A percentile compares a stretch with the other conserved stretches of the same genome.
Evolutionary conservation across 768 basidiomycete species (phyloP).

Genomic region (Calocybe cyanea): DNA sequence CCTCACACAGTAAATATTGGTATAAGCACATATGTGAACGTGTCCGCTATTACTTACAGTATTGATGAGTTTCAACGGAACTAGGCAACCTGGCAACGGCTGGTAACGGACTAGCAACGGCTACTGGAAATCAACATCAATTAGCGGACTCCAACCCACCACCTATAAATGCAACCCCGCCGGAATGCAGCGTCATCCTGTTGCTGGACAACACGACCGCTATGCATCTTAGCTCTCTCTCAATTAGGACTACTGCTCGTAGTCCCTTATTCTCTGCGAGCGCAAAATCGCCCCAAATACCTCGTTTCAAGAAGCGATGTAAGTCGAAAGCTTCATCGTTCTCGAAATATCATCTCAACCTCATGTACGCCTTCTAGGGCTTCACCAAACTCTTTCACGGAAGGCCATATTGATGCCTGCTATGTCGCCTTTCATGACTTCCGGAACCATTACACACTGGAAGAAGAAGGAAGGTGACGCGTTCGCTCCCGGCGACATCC

Average conservation of each 20-base stretch:
- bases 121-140: no score
- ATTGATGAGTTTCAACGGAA: conserved; percentile 1
- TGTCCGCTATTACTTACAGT: background rate
- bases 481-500: conserved; percentile 66
- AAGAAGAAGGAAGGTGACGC: conserved; percentile 74
- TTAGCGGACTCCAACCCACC: background rate
- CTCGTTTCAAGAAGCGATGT: conserved; percentile 25
- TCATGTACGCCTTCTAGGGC: conserved; percentile 19
- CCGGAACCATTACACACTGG: conserved; percentile 78
- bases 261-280: conserved; percentile 21
- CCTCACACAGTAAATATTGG: no score
- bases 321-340: conserved; percentile 4
- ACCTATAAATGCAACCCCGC: no score
- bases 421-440: conserved; percentile 88
- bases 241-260: conserved; percentile 20
- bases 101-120: background rate
- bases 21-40: no score
- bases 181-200: conserved; percentile 5
- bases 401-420: conserved; percentile 68
- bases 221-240: conserved; percentile 13
- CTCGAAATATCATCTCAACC: background rate
- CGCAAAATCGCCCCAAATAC: conserved; percentile 20
- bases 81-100: no score
- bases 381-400: conserved; percentile 30
- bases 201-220: conserved; percentile 26